These are phyloP conservation scores for Colletotrichum incanum DNA, from an alignment of 2,329 filamentous ascomycete species.

Conservation along the genomic window DNA sequence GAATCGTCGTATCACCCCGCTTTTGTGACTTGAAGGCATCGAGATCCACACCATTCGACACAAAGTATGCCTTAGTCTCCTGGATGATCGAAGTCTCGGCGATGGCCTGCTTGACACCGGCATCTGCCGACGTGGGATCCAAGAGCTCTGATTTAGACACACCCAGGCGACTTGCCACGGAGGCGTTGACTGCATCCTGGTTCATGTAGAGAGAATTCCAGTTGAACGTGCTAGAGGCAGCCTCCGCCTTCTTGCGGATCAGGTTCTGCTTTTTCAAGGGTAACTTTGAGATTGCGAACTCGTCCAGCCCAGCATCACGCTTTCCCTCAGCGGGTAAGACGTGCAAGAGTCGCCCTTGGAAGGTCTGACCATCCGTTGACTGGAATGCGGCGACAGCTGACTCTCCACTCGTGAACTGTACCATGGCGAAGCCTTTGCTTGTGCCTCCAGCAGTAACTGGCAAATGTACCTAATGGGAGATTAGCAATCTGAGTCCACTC, in stretches of 20 bases:
- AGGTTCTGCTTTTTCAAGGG: slow-evolving; percentile 95
- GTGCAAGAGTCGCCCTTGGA: slow-evolving; percentile 93
- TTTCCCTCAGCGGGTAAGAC: slow-evolving; percentile 89
- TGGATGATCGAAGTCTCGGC: slow-evolving; percentile 97
- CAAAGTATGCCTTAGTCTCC: slow-evolving; percentile 94
- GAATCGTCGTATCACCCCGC: slow-evolving; percentile 87
- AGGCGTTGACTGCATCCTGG: slow-evolving; percentile 93
- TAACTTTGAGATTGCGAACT: slow-evolving; percentile 90
- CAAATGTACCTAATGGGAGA: slow-evolving; percentile 81
- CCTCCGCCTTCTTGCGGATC: slow-evolving; percentile 87
- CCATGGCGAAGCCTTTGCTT: slow-evolving; percentile 92
- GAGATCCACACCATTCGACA: slow-evolving; percentile 89
- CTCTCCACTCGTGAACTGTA: slow-evolving; percentile 82
- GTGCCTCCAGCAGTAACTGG: slow-evolving; percentile 80
- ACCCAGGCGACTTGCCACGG: slow-evolving; percentile 87
- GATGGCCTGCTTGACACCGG: slow-evolving; percentile 95
- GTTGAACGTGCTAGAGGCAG: slow-evolving; percentile 83
- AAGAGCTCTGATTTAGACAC: slow-evolving; percentile 92
- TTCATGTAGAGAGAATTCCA: slow-evolving; percentile 99
- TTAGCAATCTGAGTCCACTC: slow-evolving; percentile 37
- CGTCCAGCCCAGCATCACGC: slow-evolving; percentile 85
- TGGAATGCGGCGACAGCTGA: slow-evolving; percentile 85
- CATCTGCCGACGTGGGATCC: slow-evolving; percentile 95
- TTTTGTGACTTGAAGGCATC: slow-evolving; percentile 90
- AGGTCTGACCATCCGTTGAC: slow-evolving; percentile 85